Evolutionary conservation across 2,329 filamentous ascomycete species (phyloP), one percentile per base, ranked within the genome.

Genomic region (Cladophialophora bantiana): DNA sequence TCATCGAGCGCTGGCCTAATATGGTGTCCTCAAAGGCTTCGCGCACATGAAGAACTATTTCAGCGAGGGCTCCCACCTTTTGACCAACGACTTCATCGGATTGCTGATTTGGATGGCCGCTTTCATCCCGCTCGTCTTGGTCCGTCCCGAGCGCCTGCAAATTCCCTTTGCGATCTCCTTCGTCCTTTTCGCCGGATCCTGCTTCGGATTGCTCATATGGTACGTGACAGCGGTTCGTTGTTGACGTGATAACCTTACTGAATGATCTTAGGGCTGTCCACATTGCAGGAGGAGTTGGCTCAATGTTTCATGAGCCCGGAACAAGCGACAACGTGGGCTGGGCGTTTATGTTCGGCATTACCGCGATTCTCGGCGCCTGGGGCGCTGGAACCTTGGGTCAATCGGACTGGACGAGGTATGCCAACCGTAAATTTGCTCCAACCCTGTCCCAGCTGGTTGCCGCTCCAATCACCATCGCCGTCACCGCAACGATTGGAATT

Each of bases 401-500:
- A 42, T 65, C 63, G 4, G 68, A 75, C 65, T 75, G 73, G 73
- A 74, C 73, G 52, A 71, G 73, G 59, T 75, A 74, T 63, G 70
- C 73, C 12, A 72, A 73, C 32, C 71, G 70, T 13, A 71, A 70
- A 54, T 66, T 71, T 36, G 74, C 73, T 12, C 73, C 73, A 2
- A 73, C 71, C 3, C 59, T 76, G 50, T 74, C 71, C 3, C 72
- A 73, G 35, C 65, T 71, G 18, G 54, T 73, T 50, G 75, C 75
- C 13, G 78, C 74, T 18, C 78, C 79, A 5, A 69, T 79, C 13
- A 78, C 76, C 3, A 78, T 80, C 59, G 74, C 76, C 9, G 66
- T 79, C 40, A 79, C 77, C 5, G 75, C 77, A 9, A 73, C 77
- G 13, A 75, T 76, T 58, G 78, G 78, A 1, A 76, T 81, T 20